A percentile compares a stretch with the other conserved stretches of the same genome.
Evolutionary conservation across 257 asterid genomes (phyloP).

Genomic region (Plectranthus barbatus): DNA sequence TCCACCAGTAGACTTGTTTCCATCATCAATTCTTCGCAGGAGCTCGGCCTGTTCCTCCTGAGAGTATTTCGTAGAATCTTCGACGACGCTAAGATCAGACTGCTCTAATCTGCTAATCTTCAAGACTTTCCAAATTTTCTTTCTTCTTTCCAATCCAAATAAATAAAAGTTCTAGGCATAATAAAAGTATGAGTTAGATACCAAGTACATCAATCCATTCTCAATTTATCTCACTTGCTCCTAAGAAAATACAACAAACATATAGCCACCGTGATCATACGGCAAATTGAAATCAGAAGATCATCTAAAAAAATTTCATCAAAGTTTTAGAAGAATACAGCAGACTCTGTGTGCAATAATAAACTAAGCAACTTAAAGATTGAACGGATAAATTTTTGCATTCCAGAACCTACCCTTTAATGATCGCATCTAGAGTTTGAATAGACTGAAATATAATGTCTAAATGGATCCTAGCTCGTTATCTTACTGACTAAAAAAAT

Average conservation of each 20-base stretch:
- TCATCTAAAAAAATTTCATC: too few species aligned
- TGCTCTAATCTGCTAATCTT: slow-evolving; percentile 72
- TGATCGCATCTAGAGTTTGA: neutral
- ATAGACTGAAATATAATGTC: neutral
- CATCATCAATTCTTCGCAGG: slow-evolving; percentile 62
- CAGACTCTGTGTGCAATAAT: too few species aligned
- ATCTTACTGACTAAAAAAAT: neutral
- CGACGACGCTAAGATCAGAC: slow-evolving; percentile 52
- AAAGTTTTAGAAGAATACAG: too few species aligned
- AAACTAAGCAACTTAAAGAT: too few species aligned
- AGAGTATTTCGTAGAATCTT: slow-evolving; percentile 68
- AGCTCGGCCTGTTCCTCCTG: slow-evolving; percentile 65
- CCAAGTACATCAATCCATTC: too few species aligned
- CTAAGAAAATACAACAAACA: too few species aligned
- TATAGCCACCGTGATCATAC: too few species aligned
- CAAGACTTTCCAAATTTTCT: slow-evolving; percentile 71
- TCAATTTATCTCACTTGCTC: too few species aligned
- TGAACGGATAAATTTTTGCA: neutral
- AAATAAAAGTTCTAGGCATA: slow-evolving; percentile 66
- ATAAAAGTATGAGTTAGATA: neutral
- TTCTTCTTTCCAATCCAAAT: slow-evolving; percentile 72
- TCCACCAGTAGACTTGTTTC: slow-evolving; percentile 83
- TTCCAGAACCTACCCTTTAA: too few species aligned
- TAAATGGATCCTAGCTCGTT: neutral
- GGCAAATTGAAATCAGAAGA: too few species aligned